A percentile compares a stretch with the other conserved stretches of the same genome.
Conservation (phyloP, 805 yeast genomes). For the Yarrowia divulgata region DNA sequence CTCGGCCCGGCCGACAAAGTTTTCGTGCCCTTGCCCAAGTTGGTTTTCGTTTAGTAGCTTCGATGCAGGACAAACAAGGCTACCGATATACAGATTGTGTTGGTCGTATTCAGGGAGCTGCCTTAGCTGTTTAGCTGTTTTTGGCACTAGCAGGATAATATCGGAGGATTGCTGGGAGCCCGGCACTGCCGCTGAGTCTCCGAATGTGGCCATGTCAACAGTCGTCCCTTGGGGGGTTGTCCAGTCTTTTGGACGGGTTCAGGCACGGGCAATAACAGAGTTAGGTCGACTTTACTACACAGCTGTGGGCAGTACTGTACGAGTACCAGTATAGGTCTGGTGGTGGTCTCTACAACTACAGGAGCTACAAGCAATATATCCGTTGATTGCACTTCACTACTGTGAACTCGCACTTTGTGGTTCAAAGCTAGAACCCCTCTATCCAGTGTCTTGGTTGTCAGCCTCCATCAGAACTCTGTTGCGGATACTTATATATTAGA, state of each 20-base stretch:
- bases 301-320: no score
- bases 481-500: background rate
- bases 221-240: background rate
- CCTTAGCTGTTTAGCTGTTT: slow-evolving; percentile 6
- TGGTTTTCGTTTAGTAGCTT: slow-evolving; percentile 27
- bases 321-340: no score
- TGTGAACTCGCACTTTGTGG: no score
- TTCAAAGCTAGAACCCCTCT: slow-evolving; percentile 6
- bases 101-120: slow-evolving; percentile 35
- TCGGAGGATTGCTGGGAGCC: background rate
- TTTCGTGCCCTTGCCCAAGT: slow-evolving; percentile 2
- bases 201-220: background rate
- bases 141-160: slow-evolving; percentile 19
- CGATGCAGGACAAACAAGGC: slow-evolving; percentile 36
- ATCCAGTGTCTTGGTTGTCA: background rate
- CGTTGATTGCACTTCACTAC: no score
- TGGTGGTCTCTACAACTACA: no score
- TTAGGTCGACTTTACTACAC: background rate
- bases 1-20: slow-evolving; percentile 30
- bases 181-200: background rate
- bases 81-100: slow-evolving; percentile 26
- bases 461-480: slow-evolving; percentile 9
- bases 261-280: slow-evolving; percentile 20
- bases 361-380: no score
- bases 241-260: slow-evolving; percentile 5